phyloP scores from a whole-genome alignment of 1,284 basidiomycete genomes.

The Exobasidium rhododendri region DNA sequence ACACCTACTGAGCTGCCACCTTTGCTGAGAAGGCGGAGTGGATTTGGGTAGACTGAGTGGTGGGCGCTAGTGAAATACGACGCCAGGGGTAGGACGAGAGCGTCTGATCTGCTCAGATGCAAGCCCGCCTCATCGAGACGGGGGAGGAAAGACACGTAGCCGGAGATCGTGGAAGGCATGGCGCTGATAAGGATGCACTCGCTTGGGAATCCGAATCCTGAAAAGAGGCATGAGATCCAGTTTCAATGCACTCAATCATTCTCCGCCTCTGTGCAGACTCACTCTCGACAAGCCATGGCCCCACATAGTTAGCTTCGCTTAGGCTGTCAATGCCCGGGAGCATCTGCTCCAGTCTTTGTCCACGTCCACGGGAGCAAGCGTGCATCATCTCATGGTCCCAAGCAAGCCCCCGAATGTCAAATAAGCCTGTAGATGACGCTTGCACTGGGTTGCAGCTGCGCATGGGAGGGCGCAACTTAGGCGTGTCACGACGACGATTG shows the following conservation, averaged over 20 bases:
- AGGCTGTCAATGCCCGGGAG: too few relatives aligned
- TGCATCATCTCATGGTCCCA: too few relatives aligned
- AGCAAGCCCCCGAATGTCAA: too few relatives aligned
- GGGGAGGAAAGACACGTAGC: slow-evolving; percentile 6
- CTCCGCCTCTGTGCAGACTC: too few relatives aligned
- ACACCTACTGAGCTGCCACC: background rate
- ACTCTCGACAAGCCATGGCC: too few relatives aligned
- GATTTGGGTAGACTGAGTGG: background rate
- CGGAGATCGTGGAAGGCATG: slow-evolving; percentile 5
- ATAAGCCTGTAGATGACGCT: background rate
- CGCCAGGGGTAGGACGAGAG: background rate
- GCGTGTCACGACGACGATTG: too few relatives aligned
- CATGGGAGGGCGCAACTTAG: background rate
- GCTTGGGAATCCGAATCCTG: background rate
- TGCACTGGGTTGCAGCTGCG: background rate
- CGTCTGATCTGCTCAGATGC: background rate
- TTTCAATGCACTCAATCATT: too few relatives aligned
- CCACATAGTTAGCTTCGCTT: too few relatives aligned
- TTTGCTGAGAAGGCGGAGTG: background rate
- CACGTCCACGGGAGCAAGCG: too few relatives aligned
- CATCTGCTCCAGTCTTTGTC: too few relatives aligned
- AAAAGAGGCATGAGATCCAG: too few relatives aligned
- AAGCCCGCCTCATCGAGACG: slow-evolving; percentile 1
- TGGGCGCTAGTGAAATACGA: background rate
- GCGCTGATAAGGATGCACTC: slow-evolving; percentile 3